Evolutionary conservation across 257 asterid species (phyloP).

Genomic region (Plantago major): DNA sequence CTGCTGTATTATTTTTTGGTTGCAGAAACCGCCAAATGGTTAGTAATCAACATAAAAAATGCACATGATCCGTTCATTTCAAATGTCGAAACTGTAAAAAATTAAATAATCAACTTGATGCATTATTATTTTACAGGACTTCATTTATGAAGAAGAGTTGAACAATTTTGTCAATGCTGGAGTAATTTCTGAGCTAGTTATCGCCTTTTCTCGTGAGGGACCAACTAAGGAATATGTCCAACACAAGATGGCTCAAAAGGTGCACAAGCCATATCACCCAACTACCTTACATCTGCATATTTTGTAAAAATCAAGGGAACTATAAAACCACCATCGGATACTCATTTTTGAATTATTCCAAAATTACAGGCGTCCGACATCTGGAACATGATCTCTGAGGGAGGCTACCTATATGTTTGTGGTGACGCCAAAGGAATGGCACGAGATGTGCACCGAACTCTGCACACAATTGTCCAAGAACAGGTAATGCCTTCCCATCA

Average conservation of each 20-base stretch:
- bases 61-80: background rate
- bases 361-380: conserved; percentile 59
- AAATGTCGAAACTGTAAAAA: background rate
- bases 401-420: conserved; percentile 81
- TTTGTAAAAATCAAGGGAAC: no score
- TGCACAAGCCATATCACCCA: conserved; percentile 14
- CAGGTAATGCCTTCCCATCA: conserved; percentile 48
- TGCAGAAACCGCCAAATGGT: conserved; percentile 94
- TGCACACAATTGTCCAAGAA: conserved; percentile 81
- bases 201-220: conserved; percentile 95
- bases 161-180: conserved; percentile 59
- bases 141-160: conserved; percentile 78
- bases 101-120: conserved; percentile 10
- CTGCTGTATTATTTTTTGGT: conserved; percentile 80
- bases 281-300: no score
- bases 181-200: conserved; percentile 79
- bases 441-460: conserved; percentile 93
- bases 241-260: conserved; percentile 90
- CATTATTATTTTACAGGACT: conserved; percentile 56
- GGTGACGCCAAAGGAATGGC: conserved; percentile 99
- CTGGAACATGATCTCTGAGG: conserved; percentile 85
- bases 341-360: no score
- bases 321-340: no score
- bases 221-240: conserved; percentile 87
- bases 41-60: conserved; percentile 17